phyloP scores from a whole-genome alignment of 1,284 basidiomycete species.

The Exobasidium cylindrosporum region DNA sequence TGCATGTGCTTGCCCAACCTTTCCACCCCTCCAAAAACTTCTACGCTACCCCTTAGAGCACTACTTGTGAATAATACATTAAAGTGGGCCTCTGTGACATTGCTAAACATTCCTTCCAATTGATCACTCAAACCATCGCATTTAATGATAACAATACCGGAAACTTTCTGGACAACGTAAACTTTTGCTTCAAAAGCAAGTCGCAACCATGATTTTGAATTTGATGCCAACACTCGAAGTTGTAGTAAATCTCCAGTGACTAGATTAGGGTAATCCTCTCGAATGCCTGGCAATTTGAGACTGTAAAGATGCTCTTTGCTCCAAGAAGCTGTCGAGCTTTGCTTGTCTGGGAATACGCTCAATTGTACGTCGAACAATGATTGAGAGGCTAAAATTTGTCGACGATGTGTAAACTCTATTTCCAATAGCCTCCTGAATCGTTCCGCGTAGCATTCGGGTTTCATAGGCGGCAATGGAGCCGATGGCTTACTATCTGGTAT shows the following conservation, averaged over 20 bases:
- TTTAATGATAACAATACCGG: conserved; percentile 9
- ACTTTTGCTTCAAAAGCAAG: conserved; percentile 14
- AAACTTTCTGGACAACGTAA: not conserved
- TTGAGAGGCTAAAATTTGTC: not conserved
- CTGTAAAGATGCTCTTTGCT: conserved; percentile 4
- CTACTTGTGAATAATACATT: conserved; percentile 13
- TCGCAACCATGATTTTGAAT: conserved; percentile 10
- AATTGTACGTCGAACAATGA: not conserved
- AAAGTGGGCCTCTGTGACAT: conserved; percentile 13
- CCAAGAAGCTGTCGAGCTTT: not conserved
- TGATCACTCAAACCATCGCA: conserved; percentile 10
- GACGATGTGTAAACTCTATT: not conserved
- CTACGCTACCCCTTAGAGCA: not conserved
- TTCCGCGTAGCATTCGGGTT: not conserved
- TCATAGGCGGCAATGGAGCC: not conserved
- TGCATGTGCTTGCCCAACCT: not conserved
- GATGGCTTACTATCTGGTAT: not conserved
- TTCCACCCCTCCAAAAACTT: not conserved
- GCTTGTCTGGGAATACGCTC: not conserved
- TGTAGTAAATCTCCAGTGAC: conserved; percentile 8
- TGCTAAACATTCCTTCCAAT: conserved; percentile 5
- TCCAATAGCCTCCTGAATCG: not conserved
- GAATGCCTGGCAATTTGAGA: conserved; percentile 15
- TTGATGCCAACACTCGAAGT: conserved; percentile 10
- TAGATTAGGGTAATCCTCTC: conserved; percentile 17